Evolutionary conservation across 73 alveolate genomes (phyloP).

Genomic region (Paraurostyla sp.): DNA sequence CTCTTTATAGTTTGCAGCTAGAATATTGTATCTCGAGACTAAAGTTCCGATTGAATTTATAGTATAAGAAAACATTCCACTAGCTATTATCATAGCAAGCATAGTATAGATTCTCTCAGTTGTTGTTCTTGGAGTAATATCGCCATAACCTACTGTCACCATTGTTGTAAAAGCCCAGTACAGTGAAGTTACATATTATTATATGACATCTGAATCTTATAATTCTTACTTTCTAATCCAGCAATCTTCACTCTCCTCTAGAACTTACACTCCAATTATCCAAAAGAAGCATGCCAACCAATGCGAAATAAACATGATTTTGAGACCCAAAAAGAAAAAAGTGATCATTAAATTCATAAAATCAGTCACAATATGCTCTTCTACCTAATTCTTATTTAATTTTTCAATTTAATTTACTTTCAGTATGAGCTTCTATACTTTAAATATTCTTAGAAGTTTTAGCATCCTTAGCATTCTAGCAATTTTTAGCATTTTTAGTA

Average conservation of each 20-base stretch:
- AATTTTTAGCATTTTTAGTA: conserved; percentile 68
- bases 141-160: conserved; percentile 90
- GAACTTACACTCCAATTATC: not conserved
- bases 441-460: conserved; percentile 76
- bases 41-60: conserved; percentile 68
- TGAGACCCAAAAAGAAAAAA: conserved; percentile 71
- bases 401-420: conserved; percentile 35
- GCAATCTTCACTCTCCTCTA: not conserved
- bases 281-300: conserved; percentile 42
- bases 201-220: not conserved
- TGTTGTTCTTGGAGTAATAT: conserved; percentile 73
- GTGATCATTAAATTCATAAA: conserved; percentile 72
- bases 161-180: conserved; percentile 70
- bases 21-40: conserved; percentile 53
- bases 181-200: conserved; percentile 25
- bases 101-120: conserved; percentile 74
- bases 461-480: conserved; percentile 70
- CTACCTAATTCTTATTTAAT: conserved; percentile 19
- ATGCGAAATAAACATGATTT: conserved; percentile 43
- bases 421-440: conserved; percentile 68
- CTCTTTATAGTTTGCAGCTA: conserved; percentile 41
- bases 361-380: conserved; percentile 83
- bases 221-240: not conserved
- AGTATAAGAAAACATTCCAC: conserved; percentile 32
- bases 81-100: conserved; percentile 47